A percentile compares a stretch with the other conserved stretches of the same genome.
Conservation (phyloP, 73 alveolate species). For the Paramecium pentaurelia region DNA sequence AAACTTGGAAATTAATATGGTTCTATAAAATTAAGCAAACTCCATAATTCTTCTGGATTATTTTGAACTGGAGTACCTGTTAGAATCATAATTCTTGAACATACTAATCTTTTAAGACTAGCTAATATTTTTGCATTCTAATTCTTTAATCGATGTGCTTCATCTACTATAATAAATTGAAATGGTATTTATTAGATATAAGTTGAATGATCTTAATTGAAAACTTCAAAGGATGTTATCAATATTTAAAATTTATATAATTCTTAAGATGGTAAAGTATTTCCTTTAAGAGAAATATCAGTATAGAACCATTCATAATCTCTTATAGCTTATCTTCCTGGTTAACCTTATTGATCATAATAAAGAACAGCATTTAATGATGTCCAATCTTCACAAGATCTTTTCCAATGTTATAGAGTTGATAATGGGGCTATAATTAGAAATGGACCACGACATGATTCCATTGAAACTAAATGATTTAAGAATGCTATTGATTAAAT, state of each 20-base stretch:
- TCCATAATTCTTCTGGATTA: conserved; percentile 98
- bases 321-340: conserved; percentile 80
- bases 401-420: conserved; percentile 90
- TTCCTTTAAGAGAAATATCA: conserved; percentile 80
- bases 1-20: conserved; percentile 75
- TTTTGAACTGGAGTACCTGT: conserved; percentile 98
- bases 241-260: conserved; percentile 77
- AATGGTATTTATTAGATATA: conserved; percentile 81
- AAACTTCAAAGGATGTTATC: conserved; percentile 93
- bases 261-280: conserved; percentile 65
- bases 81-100: conserved; percentile 84
- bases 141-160: conserved; percentile 98
- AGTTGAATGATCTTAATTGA: conserved; percentile 82
- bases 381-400: conserved; percentile 92
- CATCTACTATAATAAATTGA: conserved; percentile 94
- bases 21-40: conserved; percentile 94
- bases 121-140: conserved; percentile 90
- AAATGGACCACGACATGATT: conserved; percentile 81
- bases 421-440: conserved; percentile 88
- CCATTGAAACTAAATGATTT: conserved; percentile 58
- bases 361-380: conserved; percentile 79
- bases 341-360: conserved; percentile 79
- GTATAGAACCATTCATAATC: conserved; percentile 82
- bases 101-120: conserved; percentile 87
- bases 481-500: conserved; percentile 90